Evolutionary conservation across 805 yeast genomes (phyloP).

Genomic region (Hagleromyces aurorensis): DNA sequence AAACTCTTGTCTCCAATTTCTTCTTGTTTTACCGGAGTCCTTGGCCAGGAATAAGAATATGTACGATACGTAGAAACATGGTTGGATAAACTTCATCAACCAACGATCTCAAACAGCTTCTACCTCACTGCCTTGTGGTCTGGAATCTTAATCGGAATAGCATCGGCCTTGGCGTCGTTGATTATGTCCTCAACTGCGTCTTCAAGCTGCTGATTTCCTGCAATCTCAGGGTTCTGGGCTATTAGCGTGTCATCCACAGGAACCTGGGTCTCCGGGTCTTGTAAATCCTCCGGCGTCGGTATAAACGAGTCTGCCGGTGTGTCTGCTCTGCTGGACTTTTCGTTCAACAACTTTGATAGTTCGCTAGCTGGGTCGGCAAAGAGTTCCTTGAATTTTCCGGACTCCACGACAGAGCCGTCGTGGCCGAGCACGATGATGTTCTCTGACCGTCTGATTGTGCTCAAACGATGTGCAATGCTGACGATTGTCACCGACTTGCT

Average conservation of each 20-base stretch:
- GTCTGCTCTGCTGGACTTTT: slow-evolving; percentile 24
- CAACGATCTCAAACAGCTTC: too few species aligned
- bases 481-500: slow-evolving; percentile 66
- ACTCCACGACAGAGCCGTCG: slow-evolving; percentile 75
- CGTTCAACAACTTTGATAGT: slow-evolving; percentile 33
- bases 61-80: too few species aligned
- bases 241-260: slow-evolving; percentile 6
- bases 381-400: slow-evolving; percentile 54
- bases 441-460: slow-evolving; percentile 84
- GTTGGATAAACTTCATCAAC: too few species aligned
- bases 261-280: slow-evolving; percentile 4
- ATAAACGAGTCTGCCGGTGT: slow-evolving; percentile 4
- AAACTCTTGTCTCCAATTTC: too few species aligned
- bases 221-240: slow-evolving; percentile 4
- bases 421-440: slow-evolving; percentile 74
- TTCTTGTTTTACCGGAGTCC: too few species aligned
- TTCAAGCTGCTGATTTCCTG: slow-evolving; percentile 5
- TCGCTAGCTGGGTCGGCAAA: slow-evolving; percentile 39
- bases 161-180: slow-evolving; percentile 16
- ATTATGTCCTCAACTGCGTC: slow-evolving; percentile 17
- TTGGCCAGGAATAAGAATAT: too few species aligned
- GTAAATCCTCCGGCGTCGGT: slow-evolving; percentile 3
- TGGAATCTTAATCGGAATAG: slow-evolving; percentile 13
- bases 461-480: slow-evolving; percentile 86
- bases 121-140: slow-evolving; percentile 20